Conservation (phyloP, 345 rosid species). For the Barbarea vulgaris region DNA sequence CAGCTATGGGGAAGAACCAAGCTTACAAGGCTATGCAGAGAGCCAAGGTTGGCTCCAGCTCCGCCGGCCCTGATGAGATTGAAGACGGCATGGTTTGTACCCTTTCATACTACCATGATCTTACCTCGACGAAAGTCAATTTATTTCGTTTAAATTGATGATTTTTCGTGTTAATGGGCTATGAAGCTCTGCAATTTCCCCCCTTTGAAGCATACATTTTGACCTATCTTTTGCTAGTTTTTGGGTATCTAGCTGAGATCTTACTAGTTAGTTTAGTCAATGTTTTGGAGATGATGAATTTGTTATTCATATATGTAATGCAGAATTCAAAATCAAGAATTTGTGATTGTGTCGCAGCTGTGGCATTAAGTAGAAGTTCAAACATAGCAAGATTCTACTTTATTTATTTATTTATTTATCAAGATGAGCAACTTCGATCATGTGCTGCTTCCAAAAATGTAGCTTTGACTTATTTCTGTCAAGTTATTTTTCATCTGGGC, state of each 20-base stretch:
- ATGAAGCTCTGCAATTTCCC: not conserved
- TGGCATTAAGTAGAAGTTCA: not conserved
- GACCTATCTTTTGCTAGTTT: slow-evolving; percentile 6
- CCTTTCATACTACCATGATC: slow-evolving; percentile 55
- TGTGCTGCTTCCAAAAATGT: not conserved
- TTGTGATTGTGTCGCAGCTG: not conserved
- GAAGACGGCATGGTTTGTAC: slow-evolving; percentile 99
- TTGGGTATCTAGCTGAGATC: not conserved
- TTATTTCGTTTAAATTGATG: not conserved
- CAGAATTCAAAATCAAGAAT: not conserved
- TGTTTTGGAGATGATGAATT: not conserved
- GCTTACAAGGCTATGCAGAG: slow-evolving; percentile 98
- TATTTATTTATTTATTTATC: not conserved
- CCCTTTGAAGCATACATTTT: not conserved
- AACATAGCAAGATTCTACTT: not conserved
- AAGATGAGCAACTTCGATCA: not conserved
- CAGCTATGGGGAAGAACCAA: slow-evolving; percentile 91
- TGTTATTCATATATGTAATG: not conserved
- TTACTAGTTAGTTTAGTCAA: not conserved
- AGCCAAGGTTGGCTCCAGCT: slow-evolving; percentile 78
- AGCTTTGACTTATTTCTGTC: not conserved
- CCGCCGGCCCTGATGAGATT: slow-evolving; percentile 81
- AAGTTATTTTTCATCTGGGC: slow-evolving; percentile 1
- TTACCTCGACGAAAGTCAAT: not conserved
- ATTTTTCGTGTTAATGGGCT: not conserved